phyloP scores from a whole-genome alignment of 73 alveolate species.

The Loxodes magnus region DNA sequence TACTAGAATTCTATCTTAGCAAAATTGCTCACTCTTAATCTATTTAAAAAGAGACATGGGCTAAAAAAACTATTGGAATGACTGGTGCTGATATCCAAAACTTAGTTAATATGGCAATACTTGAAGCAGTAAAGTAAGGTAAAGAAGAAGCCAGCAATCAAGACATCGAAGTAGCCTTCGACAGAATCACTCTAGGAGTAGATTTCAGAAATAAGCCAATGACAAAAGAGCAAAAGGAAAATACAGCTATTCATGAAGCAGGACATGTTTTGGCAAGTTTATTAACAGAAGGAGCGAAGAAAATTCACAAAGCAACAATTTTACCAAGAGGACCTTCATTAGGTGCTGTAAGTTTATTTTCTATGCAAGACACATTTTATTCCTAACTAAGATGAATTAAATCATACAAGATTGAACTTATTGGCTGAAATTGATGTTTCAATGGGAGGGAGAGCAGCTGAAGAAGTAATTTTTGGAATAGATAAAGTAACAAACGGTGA shows the following conservation, averaged over 20 bases:
- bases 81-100: slow-evolving; percentile 79
- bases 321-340: slow-evolving; percentile 70
- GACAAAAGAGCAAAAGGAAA: slow-evolving; percentile 56
- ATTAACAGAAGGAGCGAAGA: slow-evolving; percentile 74
- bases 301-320: slow-evolving; percentile 70
- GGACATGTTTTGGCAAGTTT: slow-evolving; percentile 73
- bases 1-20: slow-evolving; percentile 42
- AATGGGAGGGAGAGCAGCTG: slow-evolving; percentile 74
- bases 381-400: slow-evolving; percentile 44
- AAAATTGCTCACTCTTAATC: slow-evolving; percentile 28
- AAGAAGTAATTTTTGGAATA: slow-evolving; percentile 43
- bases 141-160: slow-evolving; percentile 39
- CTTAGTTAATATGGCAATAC: slow-evolving; percentile 62
- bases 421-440: slow-evolving; percentile 48
- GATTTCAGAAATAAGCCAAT: slow-evolving; percentile 55
- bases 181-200: slow-evolving; percentile 74
- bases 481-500: slow-evolving; percentile 60
- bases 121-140: slow-evolving; percentile 50
- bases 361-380: slow-evolving; percentile 60
- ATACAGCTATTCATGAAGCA: slow-evolving; percentile 78
- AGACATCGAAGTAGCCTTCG: slow-evolving; percentile 71
- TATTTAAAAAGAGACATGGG: slow-evolving; percentile 28
- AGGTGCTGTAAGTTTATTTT: too few relatives aligned
- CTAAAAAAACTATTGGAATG: slow-evolving; percentile 63
- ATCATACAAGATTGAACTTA: slow-evolving; percentile 15